Evolutionary conservation across 2,329 filamentous ascomycete genomes (phyloP).

Genomic region (Alternaria arbusti): DNA sequence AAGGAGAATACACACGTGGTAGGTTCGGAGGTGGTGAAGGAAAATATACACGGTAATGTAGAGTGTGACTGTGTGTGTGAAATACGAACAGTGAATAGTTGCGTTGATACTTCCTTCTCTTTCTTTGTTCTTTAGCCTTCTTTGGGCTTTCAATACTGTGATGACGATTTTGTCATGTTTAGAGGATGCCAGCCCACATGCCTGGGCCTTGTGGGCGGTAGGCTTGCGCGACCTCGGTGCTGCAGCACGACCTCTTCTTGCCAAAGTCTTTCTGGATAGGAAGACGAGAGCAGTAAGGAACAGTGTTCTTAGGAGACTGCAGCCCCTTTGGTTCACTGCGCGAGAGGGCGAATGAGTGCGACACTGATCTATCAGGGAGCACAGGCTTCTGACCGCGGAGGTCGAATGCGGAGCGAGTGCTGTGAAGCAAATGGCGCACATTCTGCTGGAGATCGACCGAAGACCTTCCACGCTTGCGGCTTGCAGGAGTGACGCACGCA

Average conservation of each 20-base stretch:
- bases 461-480: conserved; percentile 66
- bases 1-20: conserved; percentile 16
- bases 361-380: conserved; percentile 45
- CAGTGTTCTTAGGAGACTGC: conserved; percentile 49
- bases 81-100: conserved; percentile 2
- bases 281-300: conserved; percentile 50
- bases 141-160: conserved; percentile 18
- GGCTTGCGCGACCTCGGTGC: conserved; percentile 61
- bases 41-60: conserved; percentile 29
- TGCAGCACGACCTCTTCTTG: conserved; percentile 72
- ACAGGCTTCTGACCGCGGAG: conserved; percentile 43
- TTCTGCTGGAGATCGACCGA: conserved; percentile 71
- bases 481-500: conserved; percentile 28
- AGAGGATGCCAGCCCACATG: conserved; percentile 71
- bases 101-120: conserved; percentile 16
- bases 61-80: conserved; percentile 9
- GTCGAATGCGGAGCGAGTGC: conserved; percentile 48
- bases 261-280: conserved; percentile 56
- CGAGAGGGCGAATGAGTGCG: conserved; percentile 41
- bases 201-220: conserved; percentile 64
- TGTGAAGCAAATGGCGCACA: conserved; percentile 66
- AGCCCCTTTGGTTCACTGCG: conserved; percentile 44
- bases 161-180: conserved; percentile 14
- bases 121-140: conserved; percentile 27
- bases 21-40: conserved; percentile 15